Conservation (phyloP, 371 early-diverging fungal species). For the Mucor piriformis region DNA sequence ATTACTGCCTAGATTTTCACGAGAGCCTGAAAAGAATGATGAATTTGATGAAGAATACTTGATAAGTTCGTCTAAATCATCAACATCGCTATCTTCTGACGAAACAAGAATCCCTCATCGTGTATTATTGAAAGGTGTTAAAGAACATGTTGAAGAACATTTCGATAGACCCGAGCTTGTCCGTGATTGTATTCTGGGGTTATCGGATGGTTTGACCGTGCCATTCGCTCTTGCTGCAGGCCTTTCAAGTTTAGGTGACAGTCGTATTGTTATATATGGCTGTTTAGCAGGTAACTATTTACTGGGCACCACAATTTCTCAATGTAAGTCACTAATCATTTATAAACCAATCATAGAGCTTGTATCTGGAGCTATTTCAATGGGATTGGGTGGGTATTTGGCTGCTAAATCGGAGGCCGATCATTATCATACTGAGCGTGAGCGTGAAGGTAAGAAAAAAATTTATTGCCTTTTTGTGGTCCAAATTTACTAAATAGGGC, state of each 20-base stretch:
- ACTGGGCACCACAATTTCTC: neutral
- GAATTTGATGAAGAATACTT: constrained; percentile 21
- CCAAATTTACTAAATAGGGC: constrained; percentile 5
- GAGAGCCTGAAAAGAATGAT: neutral
- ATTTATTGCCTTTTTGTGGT: neutral
- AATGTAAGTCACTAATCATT: neutral
- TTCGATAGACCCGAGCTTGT: constrained; percentile 68
- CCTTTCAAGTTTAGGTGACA: constrained; percentile 61
- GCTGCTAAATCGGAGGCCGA: constrained; percentile 66
- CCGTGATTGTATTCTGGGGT: constrained; percentile 67
- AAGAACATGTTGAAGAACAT: constrained; percentile 63
- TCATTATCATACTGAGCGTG: constrained; percentile 65
- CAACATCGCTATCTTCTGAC: neutral
- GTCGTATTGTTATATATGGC: constrained; percentile 67
- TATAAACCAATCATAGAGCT: constrained; percentile 44
- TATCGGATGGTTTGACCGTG: constrained; percentile 77
- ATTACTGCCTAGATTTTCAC: constrained; percentile 7
- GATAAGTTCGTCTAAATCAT: neutral
- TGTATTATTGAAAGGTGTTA: constrained; percentile 26
- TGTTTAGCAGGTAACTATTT: constrained; percentile 71
- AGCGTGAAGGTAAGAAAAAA: constrained; percentile 50
- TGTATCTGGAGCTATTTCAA: constrained; percentile 69
- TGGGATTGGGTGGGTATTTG: constrained; percentile 50
- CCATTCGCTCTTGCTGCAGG: constrained; percentile 82
- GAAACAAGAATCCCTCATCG: constrained; percentile 40